Evolutionary conservation across 2,329 filamentous ascomycete species (phyloP), one percentile per base, ranked within the genome.

Genomic region (Chalaropsis ovoidea): DNA sequence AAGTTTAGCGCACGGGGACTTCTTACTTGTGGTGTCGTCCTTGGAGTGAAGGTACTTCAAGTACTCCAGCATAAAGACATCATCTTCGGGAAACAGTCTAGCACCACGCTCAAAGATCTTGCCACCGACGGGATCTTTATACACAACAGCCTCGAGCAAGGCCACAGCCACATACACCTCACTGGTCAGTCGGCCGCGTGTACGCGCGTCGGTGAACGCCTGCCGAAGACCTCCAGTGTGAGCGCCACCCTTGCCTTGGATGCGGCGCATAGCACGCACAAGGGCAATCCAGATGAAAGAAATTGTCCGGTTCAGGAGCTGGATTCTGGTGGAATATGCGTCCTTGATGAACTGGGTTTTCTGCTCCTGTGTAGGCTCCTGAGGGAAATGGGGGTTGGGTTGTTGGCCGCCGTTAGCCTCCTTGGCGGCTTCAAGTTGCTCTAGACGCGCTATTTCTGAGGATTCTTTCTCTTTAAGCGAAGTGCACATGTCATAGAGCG

Each of bases 21-120:
- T 17, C 89, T 81, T 81, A 95, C 90, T 96, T 41, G 90, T 96
- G 61, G 91, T 87, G 75, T 99, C 94, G 71, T 95, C 93, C 73
- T 89, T 90, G 13, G 89, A 87, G 71, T 97, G 88, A 67, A 99
- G 79, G 75, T 96, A 94, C 77, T 96, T 96, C 71, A 99, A 81
- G 74, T 99, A 97, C 75, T 97, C 92, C 63, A 99, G 82, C 69
- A 95, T 90, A 76, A 97, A 97, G 67, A 86, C 82, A 74, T 96
- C 92, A 71, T 97, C 93, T 61, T 95, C 90, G 0, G 93, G 93
- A 72, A 97, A 99, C 13, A 99, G 80, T 72, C 90, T 94, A 69
- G 93, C 86, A 22, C 94, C 94, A 58, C 93, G 88, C 73, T 99
- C 94, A 70, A 97, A 95, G 68, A 99, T 97, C 77, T 94, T 96